Evolutionary conservation across 2,329 filamentous ascomycete species (phyloP).

Genomic region (Pyricularia grisea): DNA sequence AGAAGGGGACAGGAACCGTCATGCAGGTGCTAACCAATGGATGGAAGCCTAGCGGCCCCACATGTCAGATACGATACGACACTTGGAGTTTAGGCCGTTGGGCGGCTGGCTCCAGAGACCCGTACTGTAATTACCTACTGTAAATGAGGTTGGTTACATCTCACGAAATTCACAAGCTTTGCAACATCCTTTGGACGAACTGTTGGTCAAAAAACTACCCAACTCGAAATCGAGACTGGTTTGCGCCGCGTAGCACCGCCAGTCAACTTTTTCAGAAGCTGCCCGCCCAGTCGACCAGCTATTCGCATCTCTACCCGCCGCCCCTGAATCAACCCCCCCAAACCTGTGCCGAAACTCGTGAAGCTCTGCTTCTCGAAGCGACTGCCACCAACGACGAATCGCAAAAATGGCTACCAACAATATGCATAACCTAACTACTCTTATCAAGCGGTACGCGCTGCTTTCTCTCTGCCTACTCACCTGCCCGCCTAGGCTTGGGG

Average conservation of each 20-base stretch:
- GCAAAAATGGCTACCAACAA: conserved; percentile 62
- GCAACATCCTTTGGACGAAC: not conserved
- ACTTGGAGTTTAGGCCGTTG: conserved; percentile 1
- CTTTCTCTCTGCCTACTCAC: not conserved
- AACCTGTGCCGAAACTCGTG: not conserved
- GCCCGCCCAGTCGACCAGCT: not conserved
- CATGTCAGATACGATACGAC: not conserved
- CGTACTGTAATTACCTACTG: not conserved
- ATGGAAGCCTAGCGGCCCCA: not conserved
- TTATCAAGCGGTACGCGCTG: conserved; percentile 83
- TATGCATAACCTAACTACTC: conserved; percentile 93
- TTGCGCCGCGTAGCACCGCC: not conserved
- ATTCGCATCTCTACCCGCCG: not conserved
- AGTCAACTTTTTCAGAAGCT: not conserved
- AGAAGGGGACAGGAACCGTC: not conserved
- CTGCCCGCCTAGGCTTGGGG: not conserved
- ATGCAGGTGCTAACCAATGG: not conserved
- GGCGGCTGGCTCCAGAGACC: not conserved
- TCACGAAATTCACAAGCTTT: not conserved
- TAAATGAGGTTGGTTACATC: not conserved
- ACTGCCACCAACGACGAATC: not conserved
- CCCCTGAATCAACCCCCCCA: not conserved
- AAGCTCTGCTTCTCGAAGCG: not conserved
- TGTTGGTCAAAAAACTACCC: not conserved
- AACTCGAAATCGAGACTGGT: not conserved